These are phyloP conservation scores for Aspergillus asperescens DNA, from an alignment of 495 filamentous ascomycete genomes.

Conservation along the genomic window DNA sequence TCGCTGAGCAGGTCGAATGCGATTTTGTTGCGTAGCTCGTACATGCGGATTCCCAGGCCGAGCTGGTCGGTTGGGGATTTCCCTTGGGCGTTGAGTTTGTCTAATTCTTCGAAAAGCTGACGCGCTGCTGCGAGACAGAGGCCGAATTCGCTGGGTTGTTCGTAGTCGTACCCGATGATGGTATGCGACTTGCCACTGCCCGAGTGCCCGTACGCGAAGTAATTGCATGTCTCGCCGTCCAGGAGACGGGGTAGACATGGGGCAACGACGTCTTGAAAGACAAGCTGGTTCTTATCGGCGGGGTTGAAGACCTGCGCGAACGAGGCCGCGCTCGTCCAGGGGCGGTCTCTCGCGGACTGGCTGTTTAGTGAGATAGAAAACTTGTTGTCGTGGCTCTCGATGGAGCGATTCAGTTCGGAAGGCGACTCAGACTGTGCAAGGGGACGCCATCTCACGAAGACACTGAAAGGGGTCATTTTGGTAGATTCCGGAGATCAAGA, in stretches of 20 bases:
- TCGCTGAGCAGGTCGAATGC: conserved; percentile 25
- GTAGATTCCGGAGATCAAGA: too few species aligned
- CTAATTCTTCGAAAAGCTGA: not conserved
- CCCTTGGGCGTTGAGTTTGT: conserved; percentile 3
- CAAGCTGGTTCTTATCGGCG: not conserved
- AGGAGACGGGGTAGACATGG: conserved; percentile 9
- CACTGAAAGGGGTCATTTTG: not conserved
- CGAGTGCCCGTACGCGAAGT: conserved; percentile 29
- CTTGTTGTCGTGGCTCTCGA: not conserved
- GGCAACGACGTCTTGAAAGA: conserved; percentile 9
- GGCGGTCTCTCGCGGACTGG: not conserved
- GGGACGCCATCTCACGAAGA: not conserved
- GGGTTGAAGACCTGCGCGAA: conserved; percentile 8
- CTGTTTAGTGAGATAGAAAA: not conserved
- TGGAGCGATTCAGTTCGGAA: too few species aligned
- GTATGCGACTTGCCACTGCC: conserved; percentile 27
- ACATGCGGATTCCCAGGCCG: conserved; percentile 23
- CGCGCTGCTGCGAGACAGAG: conserved; percentile 22
- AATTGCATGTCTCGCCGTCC: conserved; percentile 14
- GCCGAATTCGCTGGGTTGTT: conserved; percentile 14
- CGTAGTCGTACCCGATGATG: conserved; percentile 26
- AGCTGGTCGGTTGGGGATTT: conserved; percentile 10
- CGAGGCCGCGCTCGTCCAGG: conserved; percentile 12
- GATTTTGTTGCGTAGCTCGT: conserved; percentile 22
- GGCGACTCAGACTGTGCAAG: too few species aligned